phyloP scores from a whole-genome alignment of 768 basidiomycete genomes.

The Leucosporidium creatinivorum region DNA sequence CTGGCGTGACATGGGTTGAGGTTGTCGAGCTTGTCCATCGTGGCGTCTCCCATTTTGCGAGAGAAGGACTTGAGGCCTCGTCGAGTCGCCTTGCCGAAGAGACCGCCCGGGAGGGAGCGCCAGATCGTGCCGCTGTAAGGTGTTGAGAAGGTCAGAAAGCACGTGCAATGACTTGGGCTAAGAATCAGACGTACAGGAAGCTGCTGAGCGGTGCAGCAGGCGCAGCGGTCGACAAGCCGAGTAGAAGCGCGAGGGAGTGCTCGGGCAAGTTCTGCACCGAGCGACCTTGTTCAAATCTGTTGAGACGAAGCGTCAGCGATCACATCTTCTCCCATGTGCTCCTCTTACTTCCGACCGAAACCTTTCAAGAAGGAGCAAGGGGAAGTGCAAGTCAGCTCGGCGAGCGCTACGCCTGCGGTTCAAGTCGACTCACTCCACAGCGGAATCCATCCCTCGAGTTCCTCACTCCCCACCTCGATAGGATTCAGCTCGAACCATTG shows the following conservation, averaged over 20 bases:
- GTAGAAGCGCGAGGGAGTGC: neutral
- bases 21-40: slow-evolving; percentile 1
- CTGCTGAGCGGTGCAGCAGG: neutral
- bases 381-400: too few species aligned
- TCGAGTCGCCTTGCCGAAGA: neutral
- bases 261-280: neutral
- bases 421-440: neutral
- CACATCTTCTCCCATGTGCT: too few species aligned
- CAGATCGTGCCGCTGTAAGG: neutral
- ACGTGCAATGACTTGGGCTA: too few species aligned
- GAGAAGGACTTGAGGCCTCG: neutral
- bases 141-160: too few species aligned
- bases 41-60: neutral
- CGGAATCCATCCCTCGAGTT: neutral
- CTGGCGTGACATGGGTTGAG: neutral
- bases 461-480: neutral
- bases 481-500: neutral
- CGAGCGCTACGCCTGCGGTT: too few species aligned
- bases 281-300: neutral
- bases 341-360: neutral
- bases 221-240: neutral
- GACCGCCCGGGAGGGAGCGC: neutral
- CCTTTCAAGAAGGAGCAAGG: neutral
- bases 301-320: neutral
- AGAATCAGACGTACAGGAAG: neutral